Conservation (phyloP, 2,329 filamentous ascomycete genomes). For the Leptodontidium sp. region DNA sequence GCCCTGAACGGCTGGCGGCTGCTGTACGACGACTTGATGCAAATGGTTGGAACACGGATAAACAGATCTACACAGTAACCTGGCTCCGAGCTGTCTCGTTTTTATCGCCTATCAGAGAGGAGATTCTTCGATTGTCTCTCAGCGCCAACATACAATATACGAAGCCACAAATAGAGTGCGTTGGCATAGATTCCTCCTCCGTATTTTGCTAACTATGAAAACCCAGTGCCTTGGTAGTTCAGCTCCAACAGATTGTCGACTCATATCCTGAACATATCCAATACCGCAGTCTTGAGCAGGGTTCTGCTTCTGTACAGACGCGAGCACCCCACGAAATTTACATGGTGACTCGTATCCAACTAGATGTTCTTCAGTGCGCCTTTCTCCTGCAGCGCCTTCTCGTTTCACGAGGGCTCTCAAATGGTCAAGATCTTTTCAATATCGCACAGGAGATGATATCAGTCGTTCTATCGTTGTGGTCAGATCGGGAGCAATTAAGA, state of each 20-base stretch:
- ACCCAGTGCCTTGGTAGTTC: conserved; percentile 3
- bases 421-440: conserved; percentile 23
- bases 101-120: conserved; percentile 24
- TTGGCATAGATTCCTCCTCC: not conserved
- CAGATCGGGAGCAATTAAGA: conserved; percentile 17
- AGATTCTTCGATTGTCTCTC: conserved; percentile 25
- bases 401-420: conserved; percentile 12
- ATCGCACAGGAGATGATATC: conserved; percentile 22
- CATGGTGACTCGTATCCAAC: conserved; percentile 22
- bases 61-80: conserved; percentile 24
- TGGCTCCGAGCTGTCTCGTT: conserved; percentile 23
- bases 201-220: not conserved
- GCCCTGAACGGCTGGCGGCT: conserved; percentile 5
- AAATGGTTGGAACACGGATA: conserved; percentile 30
- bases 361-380: conserved; percentile 22
- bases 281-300: conserved; percentile 13
- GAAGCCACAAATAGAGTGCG: conserved; percentile 22
- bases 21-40: conserved; percentile 7
- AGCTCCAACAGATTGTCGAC: conserved; percentile 8
- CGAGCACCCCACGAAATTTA: not conserved
- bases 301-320: not conserved
- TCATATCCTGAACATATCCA: conserved; percentile 21
- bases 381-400: conserved; percentile 21
- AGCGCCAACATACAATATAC: conserved; percentile 20
- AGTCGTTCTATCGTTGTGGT: conserved; percentile 17